Percentiles rank a stretch among this genome's conserved stretches.
Conservation (phyloP, 441 rosid species). For the Eruca vesicaria region DNA sequence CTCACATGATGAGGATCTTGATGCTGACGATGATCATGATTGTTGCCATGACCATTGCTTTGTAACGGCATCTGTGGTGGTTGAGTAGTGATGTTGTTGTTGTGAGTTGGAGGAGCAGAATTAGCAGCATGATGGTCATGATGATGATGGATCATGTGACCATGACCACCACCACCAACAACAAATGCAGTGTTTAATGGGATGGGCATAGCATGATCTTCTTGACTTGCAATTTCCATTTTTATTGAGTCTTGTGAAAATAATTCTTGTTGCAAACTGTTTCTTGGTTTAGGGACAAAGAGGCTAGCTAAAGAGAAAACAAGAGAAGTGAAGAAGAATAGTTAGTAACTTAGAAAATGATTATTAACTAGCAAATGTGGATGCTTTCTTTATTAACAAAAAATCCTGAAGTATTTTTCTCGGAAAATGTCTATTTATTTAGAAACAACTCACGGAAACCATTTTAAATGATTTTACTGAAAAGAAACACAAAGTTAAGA, state of each 20-base stretch:
- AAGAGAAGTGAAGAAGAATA: conserved; percentile 7
- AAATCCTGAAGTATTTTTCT: neutral
- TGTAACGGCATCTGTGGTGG: conserved; percentile 26
- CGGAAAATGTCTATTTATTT: conserved; percentile 5
- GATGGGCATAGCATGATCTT: conserved; percentile 37
- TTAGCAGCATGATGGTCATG: conserved; percentile 29
- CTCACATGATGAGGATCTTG: conserved; percentile 28
- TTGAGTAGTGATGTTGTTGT: conserved; percentile 25
- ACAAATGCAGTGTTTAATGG: conserved; percentile 35
- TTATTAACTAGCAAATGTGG: conserved; percentile 11
- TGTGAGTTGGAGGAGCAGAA: conserved; percentile 31
- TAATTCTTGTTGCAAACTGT: conserved; percentile 10
- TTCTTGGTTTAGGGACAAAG: conserved; percentile 36
- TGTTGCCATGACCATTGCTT: conserved; percentile 29
- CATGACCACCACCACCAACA: conserved; percentile 28
- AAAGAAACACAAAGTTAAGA: conserved; percentile 1
- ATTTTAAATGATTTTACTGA: conserved; percentile 11
- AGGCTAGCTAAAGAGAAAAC: conserved; percentile 18
- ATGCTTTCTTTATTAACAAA: neutral
- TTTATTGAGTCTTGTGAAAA: conserved; percentile 2
- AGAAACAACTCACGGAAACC: conserved; percentile 31
- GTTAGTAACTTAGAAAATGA: conserved; percentile 15
- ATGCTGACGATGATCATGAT: conserved; percentile 19
- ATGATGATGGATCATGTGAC: conserved; percentile 36
- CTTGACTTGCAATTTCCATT: conserved; percentile 35